phyloP scores from a whole-genome alignment of 352 stramenopile species.

The Stramenopiles sp. region DNA sequence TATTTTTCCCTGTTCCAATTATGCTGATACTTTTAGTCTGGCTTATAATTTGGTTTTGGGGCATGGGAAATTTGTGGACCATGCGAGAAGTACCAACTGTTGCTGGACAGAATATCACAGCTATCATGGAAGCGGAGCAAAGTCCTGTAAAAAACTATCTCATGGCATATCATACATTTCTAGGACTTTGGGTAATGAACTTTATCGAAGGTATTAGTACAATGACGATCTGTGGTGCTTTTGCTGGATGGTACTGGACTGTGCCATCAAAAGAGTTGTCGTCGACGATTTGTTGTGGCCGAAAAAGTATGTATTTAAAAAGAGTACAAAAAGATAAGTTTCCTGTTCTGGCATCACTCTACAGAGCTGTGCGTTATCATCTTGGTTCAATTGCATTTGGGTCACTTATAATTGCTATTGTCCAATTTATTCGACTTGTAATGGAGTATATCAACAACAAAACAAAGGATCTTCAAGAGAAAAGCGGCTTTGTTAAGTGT shows the following conservation, averaged over 20 bases:
- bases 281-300: background rate
- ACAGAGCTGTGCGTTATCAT: conserved; percentile 69
- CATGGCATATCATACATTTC: conserved; percentile 66
- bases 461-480: conserved; percentile 49
- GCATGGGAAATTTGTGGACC: conserved; percentile 12
- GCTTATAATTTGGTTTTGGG: conserved; percentile 27
- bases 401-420: conserved; percentile 79
- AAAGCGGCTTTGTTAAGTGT: conserved; percentile 50
- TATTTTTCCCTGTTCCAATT: conserved; percentile 42
- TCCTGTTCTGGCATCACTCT: conserved; percentile 40
- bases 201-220: conserved; percentile 85
- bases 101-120: conserved; percentile 32
- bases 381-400: conserved; percentile 84
- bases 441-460: conserved; percentile 76
- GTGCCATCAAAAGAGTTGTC: background rate
- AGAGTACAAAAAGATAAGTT: conserved; percentile 31
- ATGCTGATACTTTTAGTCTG: conserved; percentile 39
- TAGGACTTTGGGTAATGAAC: conserved; percentile 82
- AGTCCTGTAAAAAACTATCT: conserved; percentile 45
- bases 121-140: conserved; percentile 21
- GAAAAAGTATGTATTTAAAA: background rate
- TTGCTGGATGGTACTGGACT: conserved; percentile 78
- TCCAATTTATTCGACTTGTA: conserved; percentile 75
- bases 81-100: conserved; percentile 28
- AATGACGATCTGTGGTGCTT: conserved; percentile 71